Base-by-base conservation (phyloP, 805 yeast genomes). In the Candida peoriensis region DNA sequence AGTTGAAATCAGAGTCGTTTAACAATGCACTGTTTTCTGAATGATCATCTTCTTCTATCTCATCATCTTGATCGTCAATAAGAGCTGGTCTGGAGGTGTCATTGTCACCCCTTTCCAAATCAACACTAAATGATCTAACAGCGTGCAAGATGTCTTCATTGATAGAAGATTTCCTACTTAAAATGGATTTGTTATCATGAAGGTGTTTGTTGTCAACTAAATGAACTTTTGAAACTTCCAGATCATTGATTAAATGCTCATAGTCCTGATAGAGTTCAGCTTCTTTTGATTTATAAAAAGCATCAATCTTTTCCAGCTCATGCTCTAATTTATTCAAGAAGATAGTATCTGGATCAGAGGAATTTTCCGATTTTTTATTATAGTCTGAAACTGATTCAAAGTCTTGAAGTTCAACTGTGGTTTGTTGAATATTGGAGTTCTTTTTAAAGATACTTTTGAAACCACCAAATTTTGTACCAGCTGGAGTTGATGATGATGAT, bases 251-350 rank as follows among this genome's bases (percentile, higher is more conserved):
- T 38, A 77, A 60, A 20, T 63, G 55, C 30, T 68, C 71, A 47
- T 64, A 73, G 33, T 68, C 70, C 6, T 42, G 47, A 39, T 64
- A 68, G 15, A 76, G 59, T 37, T 66, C 70, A 2, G 59, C 49
- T 47, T 77, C 80, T 33, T 68, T 69, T 13, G 46, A 37, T 26
- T 58, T 56, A 52, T 70, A 78, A 42, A 78, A 78, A 7, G 54
- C 60, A 47, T 74, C 76, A 38, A 78, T 66, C 44, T 74, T 76
- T 17, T 45, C 42, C 37, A 76, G 61, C 47, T 78, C 81, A n/a
- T 50, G 55, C 19, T 63, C 47, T 32, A 79, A 58, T 37, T 63
- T 66, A 23, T 62, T 55, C 24, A 76, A 42, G 40, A 79, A 78
- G 3, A 68, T 61, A 24, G 62, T 64, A 28, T 54, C 56, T 6